Evolutionary conservation across 257 asterid genomes (phyloP).

Genomic region (Misopates orontium): DNA sequence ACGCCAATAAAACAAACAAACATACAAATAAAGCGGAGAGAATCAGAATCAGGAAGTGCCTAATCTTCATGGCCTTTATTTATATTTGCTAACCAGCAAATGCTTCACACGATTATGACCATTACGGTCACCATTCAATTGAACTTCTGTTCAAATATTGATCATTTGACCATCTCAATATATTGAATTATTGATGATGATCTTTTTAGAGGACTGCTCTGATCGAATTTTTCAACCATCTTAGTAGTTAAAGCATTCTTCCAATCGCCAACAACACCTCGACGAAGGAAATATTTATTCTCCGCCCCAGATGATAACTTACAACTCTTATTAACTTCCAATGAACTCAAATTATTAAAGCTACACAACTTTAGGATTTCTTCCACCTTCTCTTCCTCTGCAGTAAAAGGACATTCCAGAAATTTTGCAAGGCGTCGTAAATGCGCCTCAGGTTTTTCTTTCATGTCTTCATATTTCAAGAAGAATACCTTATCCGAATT

Average conservation of each 20-base stretch:
- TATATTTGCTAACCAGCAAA: no score
- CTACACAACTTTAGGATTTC: slow-evolving; percentile 43
- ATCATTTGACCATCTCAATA: no score
- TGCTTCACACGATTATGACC: no score
- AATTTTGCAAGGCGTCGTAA: slow-evolving; percentile 42
- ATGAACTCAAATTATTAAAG: slow-evolving; percentile 34
- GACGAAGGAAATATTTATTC: slow-evolving; percentile 42
- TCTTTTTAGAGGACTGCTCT: no score
- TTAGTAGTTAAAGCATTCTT: slow-evolving; percentile 31
- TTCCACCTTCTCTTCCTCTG: slow-evolving; percentile 43
- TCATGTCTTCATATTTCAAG: slow-evolving; percentile 47
- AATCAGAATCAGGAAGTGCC: no score
- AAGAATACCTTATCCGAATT: slow-evolving; percentile 34
- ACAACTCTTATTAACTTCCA: slow-evolving; percentile 43
- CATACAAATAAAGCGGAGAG: no score
- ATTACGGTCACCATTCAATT: no score
- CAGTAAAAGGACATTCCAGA: slow-evolving; percentile 39
- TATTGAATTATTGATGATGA: no score
- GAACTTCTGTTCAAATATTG: no score
- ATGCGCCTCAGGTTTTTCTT: slow-evolving; percentile 25
- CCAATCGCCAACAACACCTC: slow-evolving; percentile 55
- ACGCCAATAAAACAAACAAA: no score
- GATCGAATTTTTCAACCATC: slow-evolving; percentile 43
- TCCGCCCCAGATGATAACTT: slow-evolving; percentile 46
- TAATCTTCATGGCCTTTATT: no score